Evolutionary conservation across 1,139 yeast species (phyloP), one percentile per base, ranked within the genome.

Genomic region (Saccharomycopsis hybrid): DNA sequence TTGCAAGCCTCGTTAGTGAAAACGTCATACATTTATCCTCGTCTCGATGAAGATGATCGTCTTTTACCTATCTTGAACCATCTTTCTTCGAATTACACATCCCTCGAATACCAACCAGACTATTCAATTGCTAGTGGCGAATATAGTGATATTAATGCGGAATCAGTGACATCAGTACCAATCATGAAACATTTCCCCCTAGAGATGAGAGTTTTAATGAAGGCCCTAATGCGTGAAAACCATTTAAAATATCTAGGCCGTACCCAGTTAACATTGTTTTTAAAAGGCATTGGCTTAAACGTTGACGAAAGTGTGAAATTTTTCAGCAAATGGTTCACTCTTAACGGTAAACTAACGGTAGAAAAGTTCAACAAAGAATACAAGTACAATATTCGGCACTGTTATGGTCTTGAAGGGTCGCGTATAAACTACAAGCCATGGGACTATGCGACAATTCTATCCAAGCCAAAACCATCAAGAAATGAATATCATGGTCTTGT

Each of bases 401-500:
- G 76, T 57, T 92, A 92, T 63, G 98, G 97, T 48, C 71, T 88
- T 52, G 97, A 88, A 65, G 99, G 98, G 58, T 84, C 85, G 11
- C 71, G 96, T 55, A 84, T 80, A 59, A 85, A 88, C 60, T 89
- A 88, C 67, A 78, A 78, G 58, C 96, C 97, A 0, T 78, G 85
- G 83, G 85, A 83, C 61, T 92, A 97, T 70, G 77, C 80, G 31
- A 81, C 84, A 0, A 86, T 94, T 41, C 67, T 86, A 53, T 74
- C 80, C 35, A 80, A 82, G 57, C 88, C 92, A 5, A 73, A 80
- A 53, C 95, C 96, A 0, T 44, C 48, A 2, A 76, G 80, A 47
- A 78, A 76, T 38, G 95, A 89, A 61, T 77, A 68, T 56, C 97
- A 92, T 62, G 98, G 98, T 2, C 90, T 97, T 66, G 97, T 97